Conservation (phyloP, 768 basidiomycete species). For the Basidioascus undulatus region DNA sequence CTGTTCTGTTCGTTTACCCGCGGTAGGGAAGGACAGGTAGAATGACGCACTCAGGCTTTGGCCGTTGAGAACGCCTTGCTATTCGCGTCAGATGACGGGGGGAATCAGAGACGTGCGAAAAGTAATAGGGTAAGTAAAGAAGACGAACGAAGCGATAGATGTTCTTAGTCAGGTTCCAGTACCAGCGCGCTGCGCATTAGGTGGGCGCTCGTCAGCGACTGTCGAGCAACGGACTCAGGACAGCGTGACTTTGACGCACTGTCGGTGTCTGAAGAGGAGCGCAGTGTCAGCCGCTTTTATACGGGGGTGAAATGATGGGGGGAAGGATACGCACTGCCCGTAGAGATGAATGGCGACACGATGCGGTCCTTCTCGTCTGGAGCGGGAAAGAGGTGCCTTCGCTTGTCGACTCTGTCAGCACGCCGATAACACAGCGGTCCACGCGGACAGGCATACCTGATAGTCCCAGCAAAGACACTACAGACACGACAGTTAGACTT, state of each 20-base stretch:
- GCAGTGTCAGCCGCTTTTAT: too few relatives aligned
- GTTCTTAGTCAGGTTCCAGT: not conserved
- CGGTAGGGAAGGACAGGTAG: not conserved
- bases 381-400: not conserved
- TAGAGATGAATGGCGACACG: slow-evolving; percentile 4
- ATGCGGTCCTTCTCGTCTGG: not conserved
- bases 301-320: too few relatives aligned
- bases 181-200: too few relatives aligned
- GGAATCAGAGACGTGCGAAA: too few relatives aligned
- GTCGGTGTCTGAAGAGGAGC: too few relatives aligned
- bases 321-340: slow-evolving; percentile 1
- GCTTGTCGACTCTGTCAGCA: not conserved
- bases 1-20: not conserved
- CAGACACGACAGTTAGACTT: not conserved
- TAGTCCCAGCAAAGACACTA: not conserved
- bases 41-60: not conserved
- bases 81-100: not conserved
- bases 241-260: too few relatives aligned
- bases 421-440: not conserved
- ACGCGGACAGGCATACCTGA: not conserved
- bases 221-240: too few relatives aligned
- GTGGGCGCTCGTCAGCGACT: too few relatives aligned
- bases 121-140: too few relatives aligned
- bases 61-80: not conserved
- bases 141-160: not conserved